A percentile compares a stretch with the other conserved stretches of the same genome.
Evolutionary conservation across 805 yeast species (phyloP).

Genomic region (Yarrowia sp.): DNA sequence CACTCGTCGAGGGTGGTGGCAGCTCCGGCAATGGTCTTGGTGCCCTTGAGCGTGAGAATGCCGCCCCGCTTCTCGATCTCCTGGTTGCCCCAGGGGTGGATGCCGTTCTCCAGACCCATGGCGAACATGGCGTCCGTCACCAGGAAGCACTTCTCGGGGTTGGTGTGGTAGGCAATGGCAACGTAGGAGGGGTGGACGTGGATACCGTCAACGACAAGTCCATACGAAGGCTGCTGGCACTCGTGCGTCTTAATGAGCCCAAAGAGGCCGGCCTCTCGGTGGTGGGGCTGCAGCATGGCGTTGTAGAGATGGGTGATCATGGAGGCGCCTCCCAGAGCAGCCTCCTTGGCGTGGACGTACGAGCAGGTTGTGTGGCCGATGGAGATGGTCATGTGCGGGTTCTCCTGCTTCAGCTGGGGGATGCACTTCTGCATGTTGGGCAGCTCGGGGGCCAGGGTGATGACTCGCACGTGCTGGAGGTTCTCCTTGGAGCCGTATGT

Average conservation of each 20-base stretch:
- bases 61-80: conserved; percentile 50
- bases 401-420: conserved; percentile 40
- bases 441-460: conserved; percentile 55
- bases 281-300: conserved; percentile 62
- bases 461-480: conserved; percentile 40
- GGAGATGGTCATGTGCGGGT: conserved; percentile 42
- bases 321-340: conserved; percentile 52
- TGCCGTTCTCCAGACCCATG: conserved; percentile 58
- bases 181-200: conserved; percentile 58
- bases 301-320: conserved; percentile 62
- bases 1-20: conserved; percentile 56
- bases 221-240: conserved; percentile 46
- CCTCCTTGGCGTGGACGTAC: conserved; percentile 41
- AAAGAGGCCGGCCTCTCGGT: conserved; percentile 55
- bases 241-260: conserved; percentile 41
- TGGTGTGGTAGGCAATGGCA: conserved; percentile 49
- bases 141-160: conserved; percentile 53
- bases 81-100: conserved; percentile 52
- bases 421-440: conserved; percentile 48
- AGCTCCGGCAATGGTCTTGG: conserved; percentile 59
- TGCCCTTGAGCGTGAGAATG: conserved; percentile 49
- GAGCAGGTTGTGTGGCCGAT: conserved; percentile 50
- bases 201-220: conserved; percentile 57
- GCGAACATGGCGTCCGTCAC: conserved; percentile 61
- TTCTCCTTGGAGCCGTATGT: conserved; percentile 47